These are phyloP conservation scores for Setaria viridis DNA, from an alignment of 202 grass and related monocot species.

Conservation along the genomic window DNA sequence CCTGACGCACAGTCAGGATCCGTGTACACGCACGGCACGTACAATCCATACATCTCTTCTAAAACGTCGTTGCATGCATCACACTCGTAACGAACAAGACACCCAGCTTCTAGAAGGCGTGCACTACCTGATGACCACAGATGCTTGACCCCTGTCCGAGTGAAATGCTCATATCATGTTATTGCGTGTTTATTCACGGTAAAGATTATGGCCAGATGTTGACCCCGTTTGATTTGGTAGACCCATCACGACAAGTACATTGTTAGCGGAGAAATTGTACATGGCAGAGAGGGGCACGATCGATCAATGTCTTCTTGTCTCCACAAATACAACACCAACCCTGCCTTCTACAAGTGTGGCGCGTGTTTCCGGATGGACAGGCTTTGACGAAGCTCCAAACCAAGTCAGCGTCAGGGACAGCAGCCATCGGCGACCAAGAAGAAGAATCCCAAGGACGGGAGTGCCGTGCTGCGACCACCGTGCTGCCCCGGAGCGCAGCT, in stretches of 20 bases:
- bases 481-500: background rate
- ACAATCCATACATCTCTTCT: no score
- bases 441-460: no score
- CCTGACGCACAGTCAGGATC: no score
- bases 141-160: background rate
- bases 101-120: constrained; percentile 37
- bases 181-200: background rate
- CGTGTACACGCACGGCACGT: no score
- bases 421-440: no score
- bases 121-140: background rate
- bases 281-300: background rate
- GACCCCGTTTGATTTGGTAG: background rate
- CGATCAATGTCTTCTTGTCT: background rate
- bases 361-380: background rate
- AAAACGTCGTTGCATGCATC: background rate
- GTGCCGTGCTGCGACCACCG: no score
- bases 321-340: background rate
- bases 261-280: constrained; percentile 3
- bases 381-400: no score
- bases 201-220: background rate
- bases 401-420: no score
- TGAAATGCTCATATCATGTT: background rate
- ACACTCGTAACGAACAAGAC: constrained; percentile 26
- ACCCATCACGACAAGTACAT: background rate
- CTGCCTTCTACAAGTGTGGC: constrained; percentile 8